phyloP scores from a whole-genome alignment of 1,139 yeast genomes.

The Entelexis paramagnoliae region DNA sequence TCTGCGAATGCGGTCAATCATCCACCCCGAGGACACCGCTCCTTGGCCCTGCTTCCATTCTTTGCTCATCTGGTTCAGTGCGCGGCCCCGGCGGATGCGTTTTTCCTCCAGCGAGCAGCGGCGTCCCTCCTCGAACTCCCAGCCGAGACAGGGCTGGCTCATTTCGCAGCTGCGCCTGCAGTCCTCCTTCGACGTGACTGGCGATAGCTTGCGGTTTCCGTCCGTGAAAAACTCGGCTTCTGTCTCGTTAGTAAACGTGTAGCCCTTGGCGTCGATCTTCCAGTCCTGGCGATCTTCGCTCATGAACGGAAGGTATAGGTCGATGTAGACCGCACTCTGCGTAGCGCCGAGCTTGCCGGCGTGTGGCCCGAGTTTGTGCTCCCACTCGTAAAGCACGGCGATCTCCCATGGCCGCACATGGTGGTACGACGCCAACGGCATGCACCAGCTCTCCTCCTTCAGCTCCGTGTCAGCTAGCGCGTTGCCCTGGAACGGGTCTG shows the following conservation, averaged over 20 bases:
- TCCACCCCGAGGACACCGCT: slow-evolving; percentile 27
- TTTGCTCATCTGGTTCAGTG: slow-evolving; percentile 8
- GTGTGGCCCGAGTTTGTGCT: slow-evolving; percentile 25
- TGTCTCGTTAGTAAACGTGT: not conserved
- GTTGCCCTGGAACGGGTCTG: slow-evolving; percentile 31
- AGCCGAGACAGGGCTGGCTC: slow-evolving; percentile 25
- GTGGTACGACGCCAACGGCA: slow-evolving; percentile 31
- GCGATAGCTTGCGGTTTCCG: not conserved
- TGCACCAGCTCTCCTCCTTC: slow-evolving; percentile 28
- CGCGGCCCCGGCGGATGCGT: slow-evolving; percentile 15
- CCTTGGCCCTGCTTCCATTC: slow-evolving; percentile 6
- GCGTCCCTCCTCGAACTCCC: slow-evolving; percentile 20
- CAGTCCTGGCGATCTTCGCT: slow-evolving; percentile 17
- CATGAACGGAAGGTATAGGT: slow-evolving; percentile 29
- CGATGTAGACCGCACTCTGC: slow-evolving; percentile 30
- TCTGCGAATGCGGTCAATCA: slow-evolving; percentile 28
- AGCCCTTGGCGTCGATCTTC: slow-evolving; percentile 14
- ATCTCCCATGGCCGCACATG: slow-evolving; percentile 31
- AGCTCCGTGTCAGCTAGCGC: slow-evolving; percentile 23
- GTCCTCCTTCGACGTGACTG: not conserved
- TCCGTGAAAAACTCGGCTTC: not conserved
- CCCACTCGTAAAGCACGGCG: slow-evolving; percentile 33
- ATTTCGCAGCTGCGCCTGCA: slow-evolving; percentile 14
- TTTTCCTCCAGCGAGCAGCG: slow-evolving; percentile 15
- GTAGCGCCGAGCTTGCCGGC: slow-evolving; percentile 23